Percentiles rank a stretch among this genome's conserved stretches.
These are phyloP conservation scores for Candida qinlingensis DNA, from an alignment of 805 yeast genomes.

Conservation along the genomic window DNA sequence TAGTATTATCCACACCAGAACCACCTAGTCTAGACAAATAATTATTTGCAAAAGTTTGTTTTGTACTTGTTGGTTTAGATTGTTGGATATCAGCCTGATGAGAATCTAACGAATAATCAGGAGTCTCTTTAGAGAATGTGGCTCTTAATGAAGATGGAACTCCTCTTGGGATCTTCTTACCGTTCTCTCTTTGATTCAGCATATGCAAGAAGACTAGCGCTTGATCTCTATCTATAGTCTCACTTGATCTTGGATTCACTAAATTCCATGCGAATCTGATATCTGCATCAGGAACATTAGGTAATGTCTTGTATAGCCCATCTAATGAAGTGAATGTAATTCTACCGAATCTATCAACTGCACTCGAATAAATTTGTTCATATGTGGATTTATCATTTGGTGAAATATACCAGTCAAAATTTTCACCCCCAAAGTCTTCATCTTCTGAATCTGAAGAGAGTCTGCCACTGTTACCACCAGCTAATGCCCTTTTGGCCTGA, in stretches of 20 bases:
- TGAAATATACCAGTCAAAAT: slow-evolving; percentile 93
- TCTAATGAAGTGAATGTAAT: slow-evolving; percentile 67
- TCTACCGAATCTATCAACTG: slow-evolving; percentile 75
- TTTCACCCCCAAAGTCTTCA: slow-evolving; percentile 23
- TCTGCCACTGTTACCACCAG: slow-evolving; percentile 19
- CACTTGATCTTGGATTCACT: slow-evolving; percentile 84
- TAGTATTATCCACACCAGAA: slow-evolving; percentile 27
- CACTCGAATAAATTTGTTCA: slow-evolving; percentile 68
- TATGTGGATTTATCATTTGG: slow-evolving; percentile 80
- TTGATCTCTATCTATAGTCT: slow-evolving; percentile 91
- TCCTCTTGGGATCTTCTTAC: slow-evolving; percentile 82
- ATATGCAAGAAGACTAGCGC: slow-evolving; percentile 85
- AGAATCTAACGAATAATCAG: slow-evolving; percentile 62
- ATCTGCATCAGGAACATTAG: slow-evolving; percentile 76
- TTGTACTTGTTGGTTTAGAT: slow-evolving; percentile 14
- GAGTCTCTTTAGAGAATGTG: slow-evolving; percentile 80
- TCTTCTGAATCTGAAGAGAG: slow-evolving; percentile 58
- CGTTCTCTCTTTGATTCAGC: slow-evolving; percentile 81
- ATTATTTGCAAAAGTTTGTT: slow-evolving; percentile 45
- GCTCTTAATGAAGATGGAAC: slow-evolving; percentile 93
- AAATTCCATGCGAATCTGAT: slow-evolving; percentile 90
- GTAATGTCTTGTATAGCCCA: slow-evolving; percentile 62
- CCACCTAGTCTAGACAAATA: slow-evolving; percentile 55
- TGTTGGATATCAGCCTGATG: slow-evolving; percentile 37
- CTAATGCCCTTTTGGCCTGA: slow-evolving; percentile 68